These are phyloP conservation scores for Imleria badia DNA, from an alignment of 768 basidiomycete genomes.

Conservation along the genomic window DNA sequence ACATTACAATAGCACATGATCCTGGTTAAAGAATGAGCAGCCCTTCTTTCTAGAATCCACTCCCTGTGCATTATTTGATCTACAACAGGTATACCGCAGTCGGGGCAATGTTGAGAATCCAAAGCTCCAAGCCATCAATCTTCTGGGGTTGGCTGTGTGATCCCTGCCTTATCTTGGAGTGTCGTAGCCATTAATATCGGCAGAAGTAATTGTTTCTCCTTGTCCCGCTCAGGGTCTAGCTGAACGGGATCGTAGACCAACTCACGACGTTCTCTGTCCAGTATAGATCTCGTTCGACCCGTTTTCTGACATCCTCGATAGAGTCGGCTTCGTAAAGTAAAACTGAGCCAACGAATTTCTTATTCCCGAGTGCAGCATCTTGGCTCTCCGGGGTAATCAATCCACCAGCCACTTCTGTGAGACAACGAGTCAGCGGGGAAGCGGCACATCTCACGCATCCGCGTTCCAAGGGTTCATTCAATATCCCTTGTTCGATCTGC, in stretches of 20 bases:
- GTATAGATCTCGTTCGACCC: slow-evolving; percentile 43
- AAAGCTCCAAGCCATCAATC: slow-evolving; percentile 8
- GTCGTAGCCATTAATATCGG: slow-evolving; percentile 44
- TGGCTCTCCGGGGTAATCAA: slow-evolving; percentile 60
- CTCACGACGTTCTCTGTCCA: slow-evolving; percentile 44
- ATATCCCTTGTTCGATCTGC: slow-evolving; percentile 41
- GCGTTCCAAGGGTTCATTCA: slow-evolving; percentile 42
- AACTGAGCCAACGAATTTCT: slow-evolving; percentile 61
- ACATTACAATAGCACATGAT: background rate
- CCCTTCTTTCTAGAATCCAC: background rate
- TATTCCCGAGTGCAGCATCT: slow-evolving; percentile 41
- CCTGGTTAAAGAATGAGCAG: background rate
- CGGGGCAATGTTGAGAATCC: background rate
- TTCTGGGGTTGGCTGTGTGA: slow-evolving; percentile 24
- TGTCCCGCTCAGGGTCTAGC: slow-evolving; percentile 46
- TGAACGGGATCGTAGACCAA: slow-evolving; percentile 7
- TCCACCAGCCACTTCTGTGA: slow-evolving; percentile 52
- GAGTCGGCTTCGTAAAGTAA: slow-evolving; percentile 55
- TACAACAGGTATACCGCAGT: background rate
- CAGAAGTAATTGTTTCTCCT: slow-evolving; percentile 49
- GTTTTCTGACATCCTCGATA: slow-evolving; percentile 44
- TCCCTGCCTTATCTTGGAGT: slow-evolving; percentile 25
- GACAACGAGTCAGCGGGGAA: slow-evolving; percentile 4
- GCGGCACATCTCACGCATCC: slow-evolving; percentile 7
- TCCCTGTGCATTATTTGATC: slow-evolving; percentile 7